phyloP scores from a whole-genome alignment of 352 stramenopile genomes.

The Phytophthora ramorum region DNA sequence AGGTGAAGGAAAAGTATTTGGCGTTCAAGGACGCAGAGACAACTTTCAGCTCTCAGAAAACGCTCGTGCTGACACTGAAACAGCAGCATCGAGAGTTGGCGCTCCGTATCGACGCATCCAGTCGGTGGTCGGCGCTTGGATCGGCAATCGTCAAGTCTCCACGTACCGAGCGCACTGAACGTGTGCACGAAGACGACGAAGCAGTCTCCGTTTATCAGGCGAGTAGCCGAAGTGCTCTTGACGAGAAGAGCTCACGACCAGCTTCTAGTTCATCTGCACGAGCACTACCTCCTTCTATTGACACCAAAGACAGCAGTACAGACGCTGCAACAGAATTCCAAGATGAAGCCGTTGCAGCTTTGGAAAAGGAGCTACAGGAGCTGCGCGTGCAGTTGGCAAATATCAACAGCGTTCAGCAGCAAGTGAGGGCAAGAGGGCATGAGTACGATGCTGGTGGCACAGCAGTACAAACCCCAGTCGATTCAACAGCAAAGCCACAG shows the following conservation, averaged over 20 bases:
- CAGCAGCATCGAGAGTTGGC: slow-evolving; percentile 52
- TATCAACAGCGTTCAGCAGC: background rate
- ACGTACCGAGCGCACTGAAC: slow-evolving; percentile 10
- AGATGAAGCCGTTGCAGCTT: slow-evolving; percentile 13
- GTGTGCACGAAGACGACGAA: background rate
- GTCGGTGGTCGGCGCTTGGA: slow-evolving; percentile 56
- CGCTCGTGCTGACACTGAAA: slow-evolving; percentile 46
- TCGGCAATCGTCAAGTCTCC: slow-evolving; percentile 23
- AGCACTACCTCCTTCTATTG: slow-evolving; percentile 2
- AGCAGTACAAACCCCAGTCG: background rate
- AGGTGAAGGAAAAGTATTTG: slow-evolving; percentile 80
- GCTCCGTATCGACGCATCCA: slow-evolving; percentile 55
- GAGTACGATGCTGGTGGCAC: background rate
- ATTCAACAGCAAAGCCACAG: background rate
- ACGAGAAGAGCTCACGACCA: slow-evolving; percentile 17
- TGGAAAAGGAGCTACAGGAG: slow-evolving; percentile 43
- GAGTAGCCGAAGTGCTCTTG: slow-evolving; percentile 2
- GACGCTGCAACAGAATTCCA: slow-evolving; percentile 13
- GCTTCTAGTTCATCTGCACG: slow-evolving; percentile 10
- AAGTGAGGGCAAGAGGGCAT: background rate
- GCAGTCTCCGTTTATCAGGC: background rate
- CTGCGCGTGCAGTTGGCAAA: slow-evolving; percentile 37
- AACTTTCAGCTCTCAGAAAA: slow-evolving; percentile 52
- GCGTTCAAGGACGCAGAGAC: slow-evolving; percentile 79
- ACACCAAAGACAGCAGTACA: slow-evolving; percentile 22